These are phyloP conservation scores for Coemansia sp. DNA, from an alignment of 192 early-diverging fungal genomes.

Conservation along the genomic window DNA sequence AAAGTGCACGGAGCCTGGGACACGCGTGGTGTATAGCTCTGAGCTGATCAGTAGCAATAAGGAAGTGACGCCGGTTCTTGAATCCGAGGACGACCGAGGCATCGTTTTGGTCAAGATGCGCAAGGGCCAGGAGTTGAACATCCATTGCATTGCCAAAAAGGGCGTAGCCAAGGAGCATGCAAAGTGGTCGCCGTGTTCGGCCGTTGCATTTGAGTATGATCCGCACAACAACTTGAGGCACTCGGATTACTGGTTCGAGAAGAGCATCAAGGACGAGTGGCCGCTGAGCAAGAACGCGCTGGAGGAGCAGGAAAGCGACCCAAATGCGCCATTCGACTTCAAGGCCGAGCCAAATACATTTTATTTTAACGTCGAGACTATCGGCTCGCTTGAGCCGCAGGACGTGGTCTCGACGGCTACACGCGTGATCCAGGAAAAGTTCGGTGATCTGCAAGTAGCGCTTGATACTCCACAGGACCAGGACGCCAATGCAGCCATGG, in stretches of 20 bases:
- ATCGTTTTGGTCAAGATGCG: conserved; percentile 86
- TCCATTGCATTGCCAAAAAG: conserved; percentile 94
- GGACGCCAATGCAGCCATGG: conserved; percentile 34
- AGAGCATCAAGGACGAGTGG: conserved; percentile 84
- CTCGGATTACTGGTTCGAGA: conserved; percentile 91
- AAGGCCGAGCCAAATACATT: conserved; percentile 78
- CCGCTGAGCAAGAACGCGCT: conserved; percentile 65
- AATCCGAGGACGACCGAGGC: conserved; percentile 67
- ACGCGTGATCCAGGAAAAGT: conserved; percentile 71
- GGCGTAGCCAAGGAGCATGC: conserved; percentile 97
- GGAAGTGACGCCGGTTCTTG: conserved; percentile 65
- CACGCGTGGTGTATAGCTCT: conserved; percentile 76
- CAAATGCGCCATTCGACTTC: conserved; percentile 66
- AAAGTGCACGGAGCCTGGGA: conserved; percentile 76
- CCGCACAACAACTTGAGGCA: conserved; percentile 93
- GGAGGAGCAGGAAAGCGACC: conserved; percentile 56
- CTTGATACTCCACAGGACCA: conserved; percentile 55
- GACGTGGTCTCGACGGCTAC: conserved; percentile 68
- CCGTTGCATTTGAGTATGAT: conserved; percentile 94
- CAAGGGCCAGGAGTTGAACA: conserved; percentile 87
- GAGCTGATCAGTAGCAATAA: conserved; percentile 78
- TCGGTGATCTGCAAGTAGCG: conserved; percentile 67
- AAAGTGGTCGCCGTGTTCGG: conserved; percentile 92
- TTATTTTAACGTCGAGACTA: conserved; percentile 79
- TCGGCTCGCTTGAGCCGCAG: conserved; percentile 74